phyloP scores from a whole-genome alignment of 2,329 filamentous ascomycete genomes.

The Calonectria pseudoreteaudii region DNA sequence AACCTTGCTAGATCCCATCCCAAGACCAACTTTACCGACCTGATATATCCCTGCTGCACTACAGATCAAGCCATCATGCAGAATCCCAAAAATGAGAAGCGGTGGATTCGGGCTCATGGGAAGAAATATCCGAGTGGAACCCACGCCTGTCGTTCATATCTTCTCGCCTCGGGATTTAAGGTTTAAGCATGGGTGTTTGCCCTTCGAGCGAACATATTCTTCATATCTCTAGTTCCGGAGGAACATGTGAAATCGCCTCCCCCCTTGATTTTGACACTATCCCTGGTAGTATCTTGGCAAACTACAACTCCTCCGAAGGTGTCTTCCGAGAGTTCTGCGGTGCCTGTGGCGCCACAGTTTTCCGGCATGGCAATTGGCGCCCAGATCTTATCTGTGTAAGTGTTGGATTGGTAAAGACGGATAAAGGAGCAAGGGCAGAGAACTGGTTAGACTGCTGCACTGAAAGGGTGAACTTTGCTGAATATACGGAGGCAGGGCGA shows the following conservation, averaged over 20 bases:
- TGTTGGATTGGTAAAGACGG: constrained; percentile 65
- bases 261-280: constrained; percentile 52
- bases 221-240: constrained; percentile 33
- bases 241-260: constrained; percentile 11
- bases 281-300: constrained; percentile 57
- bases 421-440: constrained; percentile 66
- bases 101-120: constrained; percentile 66
- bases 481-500: constrained; percentile 52
- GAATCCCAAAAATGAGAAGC: constrained; percentile 65
- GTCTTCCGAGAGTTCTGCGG: constrained; percentile 72
- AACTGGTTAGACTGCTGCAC: constrained; percentile 73
- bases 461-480: constrained; percentile 68
- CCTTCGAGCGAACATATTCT: constrained; percentile 67
- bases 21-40: constrained; percentile 63
- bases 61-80: constrained; percentile 41
- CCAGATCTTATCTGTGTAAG: constrained; percentile 73
- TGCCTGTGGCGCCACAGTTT: constrained; percentile 72
- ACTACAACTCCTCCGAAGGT: constrained; percentile 65
- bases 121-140: constrained; percentile 69
- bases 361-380: constrained; percentile 68
- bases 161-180: constrained; percentile 70
- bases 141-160: constrained; percentile 73
- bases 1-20: constrained; percentile 56
- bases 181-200: constrained; percentile 76
- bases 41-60: constrained; percentile 62